Evolutionary conservation across 345 rosid species (phyloP).

Genomic region (Crucihimalaya himalaica): DNA sequence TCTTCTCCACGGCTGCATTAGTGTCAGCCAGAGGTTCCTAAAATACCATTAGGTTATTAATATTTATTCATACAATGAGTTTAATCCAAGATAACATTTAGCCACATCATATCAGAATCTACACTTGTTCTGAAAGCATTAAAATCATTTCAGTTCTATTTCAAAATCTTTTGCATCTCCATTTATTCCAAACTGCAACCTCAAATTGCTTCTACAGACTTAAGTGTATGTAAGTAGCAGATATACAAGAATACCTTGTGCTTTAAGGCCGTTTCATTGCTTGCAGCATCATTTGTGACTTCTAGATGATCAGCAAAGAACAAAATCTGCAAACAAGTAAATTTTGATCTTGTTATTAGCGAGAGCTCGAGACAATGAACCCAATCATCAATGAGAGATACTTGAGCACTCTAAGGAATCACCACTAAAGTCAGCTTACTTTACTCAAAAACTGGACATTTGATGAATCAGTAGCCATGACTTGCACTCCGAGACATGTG

Average conservation of each 20-base stretch:
- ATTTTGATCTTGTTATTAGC: neutral
- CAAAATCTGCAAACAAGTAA: conserved; percentile 54
- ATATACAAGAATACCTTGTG: conserved; percentile 44
- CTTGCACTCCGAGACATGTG: conserved; percentile 74
- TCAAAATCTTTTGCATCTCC: neutral
- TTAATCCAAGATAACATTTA: neutral
- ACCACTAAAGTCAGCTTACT: conserved; percentile 39
- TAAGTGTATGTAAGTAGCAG: conserved; percentile 6
- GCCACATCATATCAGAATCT: neutral
- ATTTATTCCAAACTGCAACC: neutral
- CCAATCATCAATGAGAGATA: neutral
- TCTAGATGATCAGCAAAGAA: conserved; percentile 55
- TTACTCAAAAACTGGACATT: conserved; percentile 74
- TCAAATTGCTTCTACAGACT: neutral
- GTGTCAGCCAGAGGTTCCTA: conserved; percentile 41
- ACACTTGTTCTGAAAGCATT: neutral
- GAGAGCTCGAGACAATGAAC: conserved; percentile 7
- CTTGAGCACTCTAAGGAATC: neutral
- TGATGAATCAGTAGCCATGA: conserved; percentile 80
- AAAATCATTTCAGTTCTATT: neutral
- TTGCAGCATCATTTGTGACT: conserved; percentile 42
- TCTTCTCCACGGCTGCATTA: conserved; percentile 39
- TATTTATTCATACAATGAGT: neutral
- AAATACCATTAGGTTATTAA: conserved; percentile 13
- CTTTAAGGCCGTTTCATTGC: conserved; percentile 32